phyloP scores from a whole-genome alignment of 1,284 basidiomycete species.

The Apiotrichum brassicae region DNA sequence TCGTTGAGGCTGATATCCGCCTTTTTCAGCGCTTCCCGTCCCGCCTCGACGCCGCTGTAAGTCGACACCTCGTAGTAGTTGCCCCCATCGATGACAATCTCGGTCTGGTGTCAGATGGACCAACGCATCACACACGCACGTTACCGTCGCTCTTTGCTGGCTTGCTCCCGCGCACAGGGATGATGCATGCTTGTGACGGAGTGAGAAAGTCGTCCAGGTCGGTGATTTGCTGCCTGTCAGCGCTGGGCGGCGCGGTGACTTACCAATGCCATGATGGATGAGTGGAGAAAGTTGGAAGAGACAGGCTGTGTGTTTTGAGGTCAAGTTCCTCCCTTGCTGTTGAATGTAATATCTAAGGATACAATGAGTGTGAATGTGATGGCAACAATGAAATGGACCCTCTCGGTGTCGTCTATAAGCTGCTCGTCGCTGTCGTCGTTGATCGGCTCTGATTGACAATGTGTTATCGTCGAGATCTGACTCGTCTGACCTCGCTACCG shows the following conservation, averaged over 20 bases:
- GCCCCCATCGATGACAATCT: conserved; percentile 71
- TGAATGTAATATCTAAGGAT: no score
- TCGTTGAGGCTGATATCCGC: conserved; percentile 95
- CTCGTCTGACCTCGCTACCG: no score
- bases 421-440: no score
- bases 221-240: conserved; percentile 49
- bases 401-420: no score
- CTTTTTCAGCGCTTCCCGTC: conserved; percentile 65
- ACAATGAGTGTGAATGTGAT: no score
- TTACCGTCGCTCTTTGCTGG: conserved; percentile 18
- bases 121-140: not conserved
- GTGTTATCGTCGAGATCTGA: no score
- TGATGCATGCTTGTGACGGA: conserved; percentile 95
- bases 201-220: conserved; percentile 98
- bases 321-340: no score
- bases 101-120: conserved; percentile 52
- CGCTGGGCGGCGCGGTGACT: conserved; percentile 25
- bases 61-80: conserved; percentile 47
- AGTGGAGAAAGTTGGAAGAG: no score
- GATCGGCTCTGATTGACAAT: no score
- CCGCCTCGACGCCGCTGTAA: conserved; percentile 18
- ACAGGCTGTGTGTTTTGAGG: no score
- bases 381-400: no score
- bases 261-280: conserved; percentile 68
- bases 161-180: conserved; percentile 60